Percentiles rank a stretch among this genome's conserved stretches.
These are phyloP conservation scores for Entoloma clypeatum DNA, from an alignment of 1,284 basidiomycete genomes.

Conservation along the genomic window DNA sequence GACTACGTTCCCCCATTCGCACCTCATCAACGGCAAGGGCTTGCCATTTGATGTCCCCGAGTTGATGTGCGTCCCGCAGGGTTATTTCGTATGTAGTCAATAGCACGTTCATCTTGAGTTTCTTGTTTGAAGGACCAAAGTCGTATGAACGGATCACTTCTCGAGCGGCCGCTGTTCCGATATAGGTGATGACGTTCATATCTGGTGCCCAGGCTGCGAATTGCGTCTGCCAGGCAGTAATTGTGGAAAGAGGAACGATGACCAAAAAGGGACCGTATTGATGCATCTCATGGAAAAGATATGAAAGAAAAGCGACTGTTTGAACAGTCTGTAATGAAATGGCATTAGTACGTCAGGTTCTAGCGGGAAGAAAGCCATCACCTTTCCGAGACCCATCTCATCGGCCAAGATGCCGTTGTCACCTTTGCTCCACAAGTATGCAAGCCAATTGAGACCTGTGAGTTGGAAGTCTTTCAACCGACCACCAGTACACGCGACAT, in stretches of 20 bases:
- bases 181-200: conserved; percentile 96
- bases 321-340: conserved; percentile 73
- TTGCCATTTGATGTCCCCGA: conserved; percentile 97
- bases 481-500: conserved; percentile 76
- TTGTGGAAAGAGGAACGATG: conserved; percentile 96
- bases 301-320: conserved; percentile 94
- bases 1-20: conserved; percentile 19
- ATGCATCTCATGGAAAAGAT: conserved; percentile 88
- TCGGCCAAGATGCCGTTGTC: conserved; percentile 98
- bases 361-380: conserved; percentile 25
- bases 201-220: conserved; percentile 96
- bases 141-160: conserved; percentile 92
- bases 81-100: conserved; percentile 98
- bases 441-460: conserved; percentile 97
- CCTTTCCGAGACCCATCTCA: conserved; percentile 99
- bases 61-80: conserved; percentile 85
- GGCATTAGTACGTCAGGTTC: conserved; percentile 6
- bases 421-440: conserved; percentile 92
- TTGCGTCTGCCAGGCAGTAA: conserved; percentile 97
- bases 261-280: conserved; percentile 98
- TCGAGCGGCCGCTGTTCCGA: conserved; percentile 85
- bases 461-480: conserved; percentile 97
- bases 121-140: conserved; percentile 83
- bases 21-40: conserved; percentile 95
- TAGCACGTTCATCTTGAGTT: conserved; percentile 95